phyloP scores from a whole-genome alignment of 179 eudicot genomes.

The Gypsophila paniculata region DNA sequence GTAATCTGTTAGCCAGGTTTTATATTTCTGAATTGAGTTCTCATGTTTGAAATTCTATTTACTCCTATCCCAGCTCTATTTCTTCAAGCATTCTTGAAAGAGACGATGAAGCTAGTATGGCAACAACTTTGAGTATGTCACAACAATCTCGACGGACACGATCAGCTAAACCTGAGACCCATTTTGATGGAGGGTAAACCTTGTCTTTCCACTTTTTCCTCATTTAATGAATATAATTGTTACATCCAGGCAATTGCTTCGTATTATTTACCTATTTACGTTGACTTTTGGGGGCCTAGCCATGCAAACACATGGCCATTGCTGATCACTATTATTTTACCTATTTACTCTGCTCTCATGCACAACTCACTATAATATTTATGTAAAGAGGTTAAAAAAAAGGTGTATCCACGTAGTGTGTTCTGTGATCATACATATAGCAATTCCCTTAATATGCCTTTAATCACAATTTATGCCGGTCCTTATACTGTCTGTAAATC shows the following conservation, averaged over 20 bases:
- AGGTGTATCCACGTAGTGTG: neutral
- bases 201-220: neutral
- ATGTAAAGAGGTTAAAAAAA: neutral
- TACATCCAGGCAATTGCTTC: constrained; percentile 3
- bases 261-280: constrained; percentile 1
- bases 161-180: constrained; percentile 60
- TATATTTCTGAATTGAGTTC: neutral
- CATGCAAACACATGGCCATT: constrained; percentile 1
- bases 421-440: neutral
- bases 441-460: neutral
- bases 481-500: neutral
- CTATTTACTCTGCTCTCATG: neutral
- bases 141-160: constrained; percentile 80
- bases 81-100: constrained; percentile 57
- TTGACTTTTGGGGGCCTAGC: constrained; percentile 2
- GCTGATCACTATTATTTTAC: neutral
- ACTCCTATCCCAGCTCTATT: constrained; percentile 48
- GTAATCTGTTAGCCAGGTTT: neutral
- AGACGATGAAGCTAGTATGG: constrained; percentile 71
- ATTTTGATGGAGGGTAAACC: constrained; percentile 55
- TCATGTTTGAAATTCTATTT: neutral
- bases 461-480: neutral
- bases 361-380: neutral
- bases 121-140: constrained; percentile 53
- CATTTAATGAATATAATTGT: neutral